Evolutionary conservation across 2,329 filamentous ascomycete species (phyloP), one percentile per base, ranked within the genome.

Genomic region (Microsporum ferrugineum): DNA sequence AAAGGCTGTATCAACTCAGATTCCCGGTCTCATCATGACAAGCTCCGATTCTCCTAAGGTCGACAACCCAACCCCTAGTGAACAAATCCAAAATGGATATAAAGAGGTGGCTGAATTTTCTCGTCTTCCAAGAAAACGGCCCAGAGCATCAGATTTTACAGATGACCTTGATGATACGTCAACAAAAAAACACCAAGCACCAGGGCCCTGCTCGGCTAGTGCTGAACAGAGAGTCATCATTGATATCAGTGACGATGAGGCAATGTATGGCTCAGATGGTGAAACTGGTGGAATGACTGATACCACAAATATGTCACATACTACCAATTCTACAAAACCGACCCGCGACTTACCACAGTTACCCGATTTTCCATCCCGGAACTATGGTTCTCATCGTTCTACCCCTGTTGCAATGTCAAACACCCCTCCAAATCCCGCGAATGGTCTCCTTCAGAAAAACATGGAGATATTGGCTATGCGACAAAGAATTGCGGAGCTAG

Each of bases 231-330:
- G 81, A 2, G 82, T 95, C 59, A 82, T 96, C 43, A 95, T 96
- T 66, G 84, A 95, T 65, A 86, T 95, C 43, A 95, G 89, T 69
- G 91, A 95, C 33, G 84, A 86, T 65, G 84, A 87, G 55, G 61
- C 62, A 38, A 63, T 67, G 59, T 64, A 63, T 64, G 64, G 58
- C 41, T 59, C 63, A 41, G 62, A 63, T 59, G 56, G n/a, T n/a
- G 51, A 55, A 31, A 14, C 5, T 23, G 31, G 31, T 29, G 56
- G 7, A 33, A 41, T 45, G 14, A 8, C 36, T 2, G 10, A 58
- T 27, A 5, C 10, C 56, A 51, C 8, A 68, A 62, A 17, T 68
- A 66, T 3, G 70, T 68, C 2, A 67, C 73, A 1, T 67, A 69
- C n/a, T 74, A 73, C 53, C 60, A 59, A 5, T 12, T 62, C 27